A percentile compares a stretch with the other conserved stretches of the same genome.
These are phyloP conservation scores for Salix viminalis DNA, from an alignment of 345 rosid species.

Conservation along the genomic window DNA sequence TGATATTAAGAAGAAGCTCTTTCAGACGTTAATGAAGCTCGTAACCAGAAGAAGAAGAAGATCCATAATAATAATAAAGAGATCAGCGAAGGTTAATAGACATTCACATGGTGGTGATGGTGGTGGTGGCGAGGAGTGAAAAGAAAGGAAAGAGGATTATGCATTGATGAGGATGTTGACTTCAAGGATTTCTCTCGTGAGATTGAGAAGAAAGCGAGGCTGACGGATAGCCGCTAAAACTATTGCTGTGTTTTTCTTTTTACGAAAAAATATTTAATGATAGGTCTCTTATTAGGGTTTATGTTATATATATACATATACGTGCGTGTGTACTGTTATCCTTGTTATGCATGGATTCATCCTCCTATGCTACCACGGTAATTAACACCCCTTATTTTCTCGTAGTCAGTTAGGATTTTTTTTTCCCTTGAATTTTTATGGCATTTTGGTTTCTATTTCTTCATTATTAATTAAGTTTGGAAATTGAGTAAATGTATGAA, in stretches of 20 bases:
- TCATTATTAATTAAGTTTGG: too few species aligned
- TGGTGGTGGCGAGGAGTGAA: constrained; percentile 3
- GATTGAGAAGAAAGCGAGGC: constrained; percentile 37
- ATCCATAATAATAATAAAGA: not conserved
- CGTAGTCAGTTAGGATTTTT: not conserved
- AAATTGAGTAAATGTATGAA: too few species aligned
- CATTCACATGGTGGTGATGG: not conserved
- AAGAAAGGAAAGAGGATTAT: constrained; percentile 20
- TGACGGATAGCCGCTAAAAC: constrained; percentile 66
- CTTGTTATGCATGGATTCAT: too few species aligned
- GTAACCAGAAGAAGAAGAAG: constrained; percentile 1
- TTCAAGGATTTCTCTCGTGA: constrained; percentile 38
- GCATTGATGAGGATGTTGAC: constrained; percentile 21
- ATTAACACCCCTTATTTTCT: too few species aligned
- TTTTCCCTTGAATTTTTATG: not conserved
- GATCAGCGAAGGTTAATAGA: not conserved
- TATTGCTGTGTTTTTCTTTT: not conserved
- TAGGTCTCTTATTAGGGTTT: too few species aligned
- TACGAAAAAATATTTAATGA: not conserved
- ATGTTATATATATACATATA: too few species aligned
- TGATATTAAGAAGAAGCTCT: not conserved
- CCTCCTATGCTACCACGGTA: too few species aligned
- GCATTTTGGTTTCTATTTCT: not conserved
- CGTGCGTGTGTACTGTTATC: too few species aligned
- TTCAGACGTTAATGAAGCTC: too few species aligned